phyloP scores from a whole-genome alignment of 305 asterid species.

The Solanum hybrid region DNA sequence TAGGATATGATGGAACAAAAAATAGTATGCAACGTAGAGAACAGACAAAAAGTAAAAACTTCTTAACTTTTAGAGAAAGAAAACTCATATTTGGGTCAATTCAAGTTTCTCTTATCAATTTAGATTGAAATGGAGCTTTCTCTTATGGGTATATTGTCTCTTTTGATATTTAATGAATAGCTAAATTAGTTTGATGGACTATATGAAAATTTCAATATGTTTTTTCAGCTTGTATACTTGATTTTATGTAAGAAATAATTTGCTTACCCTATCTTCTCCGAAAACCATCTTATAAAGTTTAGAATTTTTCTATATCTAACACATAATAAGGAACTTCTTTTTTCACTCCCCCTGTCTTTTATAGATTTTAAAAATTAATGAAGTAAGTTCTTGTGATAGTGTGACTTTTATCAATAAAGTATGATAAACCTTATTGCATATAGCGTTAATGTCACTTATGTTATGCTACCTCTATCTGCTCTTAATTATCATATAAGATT shows the following conservation, averaged over 20 bases:
- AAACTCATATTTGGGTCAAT: background rate
- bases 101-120: background rate
- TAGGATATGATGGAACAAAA: no score
- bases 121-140: background rate
- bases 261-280: background rate
- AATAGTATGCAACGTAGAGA: background rate
- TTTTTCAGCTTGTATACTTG: background rate
- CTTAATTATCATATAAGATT: background rate
- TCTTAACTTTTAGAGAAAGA: background rate
- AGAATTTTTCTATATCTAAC: background rate
- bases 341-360: background rate
- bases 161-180: no score
- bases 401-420: background rate
- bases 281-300: background rate
- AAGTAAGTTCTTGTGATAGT: background rate
- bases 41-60: background rate
- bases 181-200: background rate
- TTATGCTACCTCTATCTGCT: background rate
- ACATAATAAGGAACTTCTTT: background rate
- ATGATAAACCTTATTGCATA: background rate
- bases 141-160: background rate
- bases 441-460: background rate
- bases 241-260: background rate
- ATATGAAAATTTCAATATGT: background rate
- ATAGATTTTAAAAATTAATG: background rate